Evolutionary conservation across 78 protist genomes (phyloP).

Genomic region (Thecamonas trahens): DNA sequence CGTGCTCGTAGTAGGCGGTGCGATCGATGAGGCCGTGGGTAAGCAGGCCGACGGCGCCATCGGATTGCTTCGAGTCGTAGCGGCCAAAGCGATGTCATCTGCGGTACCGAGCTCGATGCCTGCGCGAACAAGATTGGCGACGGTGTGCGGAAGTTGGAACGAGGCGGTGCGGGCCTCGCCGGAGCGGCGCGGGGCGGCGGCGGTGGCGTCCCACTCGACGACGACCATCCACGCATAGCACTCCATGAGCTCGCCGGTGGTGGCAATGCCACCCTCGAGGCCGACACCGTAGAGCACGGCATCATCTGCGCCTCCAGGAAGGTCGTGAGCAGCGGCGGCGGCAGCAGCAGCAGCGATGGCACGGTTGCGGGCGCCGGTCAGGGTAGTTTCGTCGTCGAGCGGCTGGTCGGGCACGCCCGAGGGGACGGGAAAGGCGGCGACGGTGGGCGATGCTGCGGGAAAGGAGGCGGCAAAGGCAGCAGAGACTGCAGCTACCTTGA

Average conservation of each 20-base stretch:
- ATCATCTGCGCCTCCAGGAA: no score
- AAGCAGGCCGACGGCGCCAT: constrained; percentile 6
- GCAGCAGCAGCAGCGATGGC: not conserved
- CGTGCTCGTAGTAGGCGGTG: constrained; percentile 2
- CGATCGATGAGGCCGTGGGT: not conserved
- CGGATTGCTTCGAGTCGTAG: not conserved
- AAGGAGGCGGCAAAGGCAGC: not conserved
- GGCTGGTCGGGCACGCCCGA: constrained; percentile 18
- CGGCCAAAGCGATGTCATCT: not conserved
- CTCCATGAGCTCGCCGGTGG: not conserved
- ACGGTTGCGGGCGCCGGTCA: constrained; percentile 1
- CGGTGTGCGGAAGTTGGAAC: not conserved
- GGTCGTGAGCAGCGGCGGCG: not conserved
- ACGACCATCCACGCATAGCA: constrained; percentile 8
- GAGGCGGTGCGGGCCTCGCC: constrained; percentile 3
- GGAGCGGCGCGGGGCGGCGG: not conserved
- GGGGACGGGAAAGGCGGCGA: not conserved
- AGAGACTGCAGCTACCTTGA: constrained; percentile 1
- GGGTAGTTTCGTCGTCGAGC: constrained; percentile 5
- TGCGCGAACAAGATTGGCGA: not conserved
- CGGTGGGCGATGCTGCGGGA: not conserved
- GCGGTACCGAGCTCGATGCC: constrained; percentile 18
- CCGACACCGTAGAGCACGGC: not conserved
- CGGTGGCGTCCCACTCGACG: no score
- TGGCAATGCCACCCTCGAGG: not conserved